These are phyloP conservation scores for Chaetomium strumarium DNA, from an alignment of 2,329 filamentous ascomycete species.

Conservation along the genomic window DNA sequence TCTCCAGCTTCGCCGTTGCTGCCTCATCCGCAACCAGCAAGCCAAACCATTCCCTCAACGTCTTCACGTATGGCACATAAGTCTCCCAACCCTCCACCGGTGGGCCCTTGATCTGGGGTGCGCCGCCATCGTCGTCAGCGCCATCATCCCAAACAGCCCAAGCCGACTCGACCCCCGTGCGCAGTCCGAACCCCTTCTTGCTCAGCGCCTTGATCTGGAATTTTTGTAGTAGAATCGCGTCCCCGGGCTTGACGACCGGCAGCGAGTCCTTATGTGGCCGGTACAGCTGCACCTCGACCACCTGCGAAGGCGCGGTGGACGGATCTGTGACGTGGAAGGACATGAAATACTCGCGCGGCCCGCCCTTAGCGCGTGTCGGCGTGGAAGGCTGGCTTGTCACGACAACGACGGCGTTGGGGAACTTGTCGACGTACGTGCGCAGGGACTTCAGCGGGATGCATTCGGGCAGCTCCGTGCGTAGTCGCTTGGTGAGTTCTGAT, in stretches of 20 bases:
- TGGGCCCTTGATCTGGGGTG: conserved; percentile 52
- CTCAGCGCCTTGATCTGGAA: conserved; percentile 51
- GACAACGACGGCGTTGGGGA: conserved; percentile 46
- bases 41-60: conserved; percentile 45
- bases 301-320: conserved; percentile 43
- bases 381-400: conserved; percentile 38
- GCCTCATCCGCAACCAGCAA: conserved; percentile 38
- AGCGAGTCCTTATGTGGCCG: conserved; percentile 52
- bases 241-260: conserved; percentile 49
- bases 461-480: conserved; percentile 47
- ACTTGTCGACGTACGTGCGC: conserved; percentile 43
- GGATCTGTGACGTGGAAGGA: conserved; percentile 54
- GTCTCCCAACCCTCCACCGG: conserved; percentile 50
- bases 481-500: conserved; percentile 39
- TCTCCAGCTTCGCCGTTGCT: conserved; percentile 42
- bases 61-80: conserved; percentile 45
- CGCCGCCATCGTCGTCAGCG: conserved; percentile 2
- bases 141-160: conserved; percentile 48
- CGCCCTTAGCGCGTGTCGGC: conserved; percentile 49
- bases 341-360: conserved; percentile 55
- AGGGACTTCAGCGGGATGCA: conserved; percentile 48
- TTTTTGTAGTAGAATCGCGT: conserved; percentile 52
- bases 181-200: conserved; percentile 50
- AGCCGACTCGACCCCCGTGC: conserved; percentile 49
- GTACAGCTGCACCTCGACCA: conserved; percentile 52